Conservation (phyloP, 768 basidiomycete species). For the Hygrocybe coccinea region DNA sequence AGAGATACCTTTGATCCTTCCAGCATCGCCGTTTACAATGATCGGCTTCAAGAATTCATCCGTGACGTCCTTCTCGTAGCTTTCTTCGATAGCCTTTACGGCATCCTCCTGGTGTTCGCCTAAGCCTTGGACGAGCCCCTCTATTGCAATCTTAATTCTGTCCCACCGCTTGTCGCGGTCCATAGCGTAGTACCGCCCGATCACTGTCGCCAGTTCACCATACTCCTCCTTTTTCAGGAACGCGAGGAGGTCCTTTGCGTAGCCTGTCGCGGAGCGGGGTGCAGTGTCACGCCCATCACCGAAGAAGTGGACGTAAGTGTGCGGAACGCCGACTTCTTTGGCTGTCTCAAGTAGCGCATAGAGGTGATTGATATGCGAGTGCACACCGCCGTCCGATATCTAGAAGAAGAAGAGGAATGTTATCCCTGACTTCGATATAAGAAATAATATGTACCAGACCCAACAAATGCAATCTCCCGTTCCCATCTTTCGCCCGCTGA, state of each 20-base stretch:
- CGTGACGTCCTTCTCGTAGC: constrained; percentile 81
- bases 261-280: constrained; percentile 73
- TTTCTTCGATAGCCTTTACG: constrained; percentile 64
- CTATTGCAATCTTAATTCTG: constrained; percentile 82
- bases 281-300: constrained; percentile 95
- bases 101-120: constrained; percentile 50
- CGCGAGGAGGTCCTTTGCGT: constrained; percentile 69
- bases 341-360: constrained; percentile 88
- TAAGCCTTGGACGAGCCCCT: constrained; percentile 75
- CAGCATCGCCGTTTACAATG: constrained; percentile 74
- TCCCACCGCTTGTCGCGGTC: constrained; percentile 98
- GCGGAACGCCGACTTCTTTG: constrained; percentile 76
- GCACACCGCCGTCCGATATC: constrained; percentile 96
- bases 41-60: constrained; percentile 97
- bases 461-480: constrained; percentile 81
- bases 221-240: constrained; percentile 74
- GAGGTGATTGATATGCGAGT: constrained; percentile 89
- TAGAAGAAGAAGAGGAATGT: constrained; percentile 25
- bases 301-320: constrained; percentile 90
- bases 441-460: constrained; percentile 58
- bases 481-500: constrained; percentile 74
- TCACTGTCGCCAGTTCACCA: constrained; percentile 78
- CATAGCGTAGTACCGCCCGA: constrained; percentile 95
- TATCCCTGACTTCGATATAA: neutral
- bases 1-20: constrained; percentile 70